phyloP scores from a whole-genome alignment of 2,329 filamentous ascomycete species.

The Cordyceps fumosorosea region DNA sequence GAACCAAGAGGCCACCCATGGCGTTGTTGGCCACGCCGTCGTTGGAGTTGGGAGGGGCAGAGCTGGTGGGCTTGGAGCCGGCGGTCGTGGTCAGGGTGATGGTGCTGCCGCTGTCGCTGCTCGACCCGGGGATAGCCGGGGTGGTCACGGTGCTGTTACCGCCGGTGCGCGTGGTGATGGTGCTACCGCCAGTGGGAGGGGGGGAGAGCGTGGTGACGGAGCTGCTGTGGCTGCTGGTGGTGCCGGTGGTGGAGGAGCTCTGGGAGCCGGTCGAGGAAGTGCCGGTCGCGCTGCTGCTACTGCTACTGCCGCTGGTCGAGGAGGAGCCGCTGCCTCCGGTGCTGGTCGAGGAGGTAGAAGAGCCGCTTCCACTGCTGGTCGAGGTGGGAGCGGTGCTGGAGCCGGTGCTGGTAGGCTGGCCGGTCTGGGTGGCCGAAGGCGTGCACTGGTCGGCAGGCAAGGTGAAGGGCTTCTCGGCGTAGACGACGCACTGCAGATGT shows the following conservation, averaged over 20 bases:
- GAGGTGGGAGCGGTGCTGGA: slow-evolving; percentile 33
- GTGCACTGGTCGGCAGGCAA: slow-evolving; percentile 30
- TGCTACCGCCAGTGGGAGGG: not conserved
- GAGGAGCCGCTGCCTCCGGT: slow-evolving; percentile 2
- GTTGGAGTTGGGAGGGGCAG: slow-evolving; percentile 21
- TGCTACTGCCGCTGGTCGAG: slow-evolving; percentile 10
- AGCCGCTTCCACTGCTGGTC: slow-evolving; percentile 40
- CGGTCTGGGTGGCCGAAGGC: slow-evolving; percentile 21
- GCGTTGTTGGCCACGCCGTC: slow-evolving; percentile 25
- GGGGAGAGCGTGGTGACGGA: not conserved
- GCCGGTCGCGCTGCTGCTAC: slow-evolving; percentile 21
- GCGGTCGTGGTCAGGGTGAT: not conserved
- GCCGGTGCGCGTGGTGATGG: not conserved
- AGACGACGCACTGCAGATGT: slow-evolving; percentile 34
- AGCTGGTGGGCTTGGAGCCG: slow-evolving; percentile 1
- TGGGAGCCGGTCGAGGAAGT: not conserved
- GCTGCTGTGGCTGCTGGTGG: not conserved
- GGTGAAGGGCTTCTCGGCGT: slow-evolving; percentile 32
- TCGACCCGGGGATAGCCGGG: slow-evolving; percentile 14
- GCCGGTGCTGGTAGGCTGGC: slow-evolving; percentile 7
- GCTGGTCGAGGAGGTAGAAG: slow-evolving; percentile 50
- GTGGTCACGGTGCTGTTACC: slow-evolving; percentile 1
- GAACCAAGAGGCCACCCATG: slow-evolving; percentile 27
- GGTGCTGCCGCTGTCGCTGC: not conserved
- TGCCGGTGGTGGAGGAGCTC: not conserved